Evolutionary conservation across 1,139 yeast species (phyloP).

Genomic region (Sugiyamaella japonica): DNA sequence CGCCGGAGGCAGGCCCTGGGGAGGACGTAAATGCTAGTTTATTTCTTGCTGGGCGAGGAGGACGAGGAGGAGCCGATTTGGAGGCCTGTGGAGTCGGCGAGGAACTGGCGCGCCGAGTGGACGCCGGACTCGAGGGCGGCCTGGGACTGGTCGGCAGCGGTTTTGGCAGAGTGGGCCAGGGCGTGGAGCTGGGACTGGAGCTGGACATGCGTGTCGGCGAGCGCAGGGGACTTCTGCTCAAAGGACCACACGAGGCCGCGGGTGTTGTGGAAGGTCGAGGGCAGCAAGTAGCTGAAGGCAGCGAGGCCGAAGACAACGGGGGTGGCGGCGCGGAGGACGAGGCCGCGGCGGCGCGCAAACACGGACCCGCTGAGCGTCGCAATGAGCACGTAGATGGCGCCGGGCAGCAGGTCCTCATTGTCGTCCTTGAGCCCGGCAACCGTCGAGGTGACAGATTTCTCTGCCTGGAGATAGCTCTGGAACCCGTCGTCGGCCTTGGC

Average conservation of each 20-base stretch:
- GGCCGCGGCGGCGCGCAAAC: constrained; percentile 68
- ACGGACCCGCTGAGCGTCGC: constrained; percentile 83
- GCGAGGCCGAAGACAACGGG: constrained; percentile 69
- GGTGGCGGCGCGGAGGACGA: constrained; percentile 55
- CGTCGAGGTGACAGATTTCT: constrained; percentile 65
- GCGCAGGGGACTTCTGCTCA: constrained; percentile 65
- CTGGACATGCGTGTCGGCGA: constrained; percentile 64
- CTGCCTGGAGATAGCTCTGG: constrained; percentile 55
- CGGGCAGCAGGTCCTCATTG: constrained; percentile 76
- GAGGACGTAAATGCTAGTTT: background rate
- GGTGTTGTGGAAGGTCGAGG: constrained; percentile 72
- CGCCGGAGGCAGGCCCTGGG: background rate
- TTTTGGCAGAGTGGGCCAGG: constrained; percentile 48
- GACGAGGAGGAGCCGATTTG: constrained; percentile 41
- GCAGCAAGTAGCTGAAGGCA: constrained; percentile 75
- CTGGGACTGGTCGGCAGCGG: constrained; percentile 42
- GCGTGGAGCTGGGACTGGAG: constrained; percentile 51
- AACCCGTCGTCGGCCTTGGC: constrained; percentile 48
- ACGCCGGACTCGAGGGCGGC: constrained; percentile 44
- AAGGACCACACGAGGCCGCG: constrained; percentile 60
- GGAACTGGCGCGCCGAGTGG: constrained; percentile 48
- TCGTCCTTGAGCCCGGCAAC: constrained; percentile 68
- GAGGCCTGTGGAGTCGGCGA: constrained; percentile 67
- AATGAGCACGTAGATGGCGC: constrained; percentile 65
- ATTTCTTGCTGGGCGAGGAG: constrained; percentile 49